Percentiles rank a stretch among this genome's conserved stretches.
Evolutionary conservation across 2,329 filamentous ascomycete genomes (phyloP).

Genomic region (Pseudogymnoascus sp.): DNA sequence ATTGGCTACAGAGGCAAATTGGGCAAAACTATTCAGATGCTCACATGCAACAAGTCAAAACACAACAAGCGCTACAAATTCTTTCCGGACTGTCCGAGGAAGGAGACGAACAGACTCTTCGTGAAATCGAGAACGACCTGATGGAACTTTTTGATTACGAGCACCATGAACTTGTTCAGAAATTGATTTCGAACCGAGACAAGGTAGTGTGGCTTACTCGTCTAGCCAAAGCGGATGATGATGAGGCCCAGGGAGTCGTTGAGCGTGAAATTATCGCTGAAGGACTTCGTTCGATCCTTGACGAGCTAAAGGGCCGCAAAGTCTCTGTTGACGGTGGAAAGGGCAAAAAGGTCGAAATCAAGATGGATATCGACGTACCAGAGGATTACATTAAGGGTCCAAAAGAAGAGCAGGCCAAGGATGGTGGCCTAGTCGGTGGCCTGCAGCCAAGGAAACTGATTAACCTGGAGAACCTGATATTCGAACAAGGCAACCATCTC

Average conservation of each 20-base stretch:
- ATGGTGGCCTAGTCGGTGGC: conserved; percentile 67
- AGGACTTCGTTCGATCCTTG: conserved; percentile 76
- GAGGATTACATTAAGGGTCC: conserved; percentile 46
- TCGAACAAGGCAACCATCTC: conserved; percentile 95
- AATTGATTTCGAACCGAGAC: conserved; percentile 83
- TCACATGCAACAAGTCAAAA: conserved; percentile 89
- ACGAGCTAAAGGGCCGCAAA: conserved; percentile 73
- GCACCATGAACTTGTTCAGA: conserved; percentile 84
- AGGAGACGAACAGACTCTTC: conserved; percentile 73
- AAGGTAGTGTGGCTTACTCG: conserved; percentile 94
- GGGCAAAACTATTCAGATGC: conserved; percentile 82
- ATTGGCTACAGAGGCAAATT: conserved; percentile 92
- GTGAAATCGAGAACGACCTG: conserved; percentile 94
- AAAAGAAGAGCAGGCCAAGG: conserved; percentile 44
- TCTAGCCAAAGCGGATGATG: conserved; percentile 72
- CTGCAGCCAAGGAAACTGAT: conserved; percentile 80
- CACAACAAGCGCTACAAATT: conserved; percentile 71
- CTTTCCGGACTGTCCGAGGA: conserved; percentile 69
- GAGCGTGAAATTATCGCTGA: conserved; percentile 89
- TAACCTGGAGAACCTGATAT: conserved; percentile 91
- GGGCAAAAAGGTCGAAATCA: conserved; percentile 71
- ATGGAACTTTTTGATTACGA: conserved; percentile 99
- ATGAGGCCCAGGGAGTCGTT: conserved; percentile 64
- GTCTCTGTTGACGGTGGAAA: conserved; percentile 44
- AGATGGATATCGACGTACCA: conserved; percentile 84